Evolutionary conservation across 345 rosid genomes (phyloP).

Genomic region (Moricandia moricandioides): DNA sequence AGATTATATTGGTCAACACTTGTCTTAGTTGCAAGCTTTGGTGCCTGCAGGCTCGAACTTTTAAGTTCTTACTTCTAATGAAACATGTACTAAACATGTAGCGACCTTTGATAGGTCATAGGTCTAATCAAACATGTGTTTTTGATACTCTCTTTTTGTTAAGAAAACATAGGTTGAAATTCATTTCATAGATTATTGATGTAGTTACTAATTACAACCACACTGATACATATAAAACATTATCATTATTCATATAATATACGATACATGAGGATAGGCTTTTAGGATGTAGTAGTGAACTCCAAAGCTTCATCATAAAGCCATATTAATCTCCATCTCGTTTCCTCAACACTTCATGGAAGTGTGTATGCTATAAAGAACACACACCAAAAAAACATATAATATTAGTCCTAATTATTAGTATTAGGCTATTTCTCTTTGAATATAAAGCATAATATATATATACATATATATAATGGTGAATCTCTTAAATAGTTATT

Average conservation of each 20-base stretch:
- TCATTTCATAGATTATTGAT: slow-evolving; percentile 19
- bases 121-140: neutral
- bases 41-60: neutral
- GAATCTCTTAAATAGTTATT: no score
- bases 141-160: neutral
- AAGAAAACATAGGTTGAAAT: neutral
- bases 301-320: neutral
- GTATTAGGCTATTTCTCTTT: no score
- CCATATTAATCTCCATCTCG: neutral
- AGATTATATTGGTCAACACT: no score
- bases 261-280: neutral
- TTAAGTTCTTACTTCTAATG: neutral
- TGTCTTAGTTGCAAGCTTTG: no score
- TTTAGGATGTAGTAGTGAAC: neutral
- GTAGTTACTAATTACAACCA: slow-evolving; percentile 4
- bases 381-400: neutral
- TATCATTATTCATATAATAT: slow-evolving; percentile 21
- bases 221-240: slow-evolving; percentile 24
- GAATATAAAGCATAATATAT: neutral
- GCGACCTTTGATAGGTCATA: neutral
- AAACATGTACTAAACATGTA: neutral
- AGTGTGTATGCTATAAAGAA: slow-evolving; percentile 28
- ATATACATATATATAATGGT: no score
- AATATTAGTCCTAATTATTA: no score
- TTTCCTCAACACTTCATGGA: slow-evolving; percentile 19